A percentile compares a stretch with the other conserved stretches of the same genome.
phyloP scores from a whole-genome alignment of 345 rosid species.

The Eucalyptus camaldulensis region DNA sequence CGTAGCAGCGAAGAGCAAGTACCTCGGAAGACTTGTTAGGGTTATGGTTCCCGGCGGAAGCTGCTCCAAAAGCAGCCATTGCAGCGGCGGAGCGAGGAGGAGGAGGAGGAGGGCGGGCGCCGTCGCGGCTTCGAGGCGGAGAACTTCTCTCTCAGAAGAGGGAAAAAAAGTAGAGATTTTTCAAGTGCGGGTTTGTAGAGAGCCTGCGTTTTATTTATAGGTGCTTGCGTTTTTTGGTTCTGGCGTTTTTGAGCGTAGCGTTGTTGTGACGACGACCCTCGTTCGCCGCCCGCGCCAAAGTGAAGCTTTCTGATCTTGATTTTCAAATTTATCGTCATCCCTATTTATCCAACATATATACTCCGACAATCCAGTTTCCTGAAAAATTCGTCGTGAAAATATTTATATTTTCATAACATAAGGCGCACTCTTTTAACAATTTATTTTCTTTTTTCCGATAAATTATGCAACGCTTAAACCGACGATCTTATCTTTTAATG shows the following conservation, averaged over 20 bases:
- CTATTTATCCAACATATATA: background rate
- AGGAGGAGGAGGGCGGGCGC: background rate
- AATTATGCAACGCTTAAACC: fast-evolving
- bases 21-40: slow-evolving; percentile 89
- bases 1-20: background rate
- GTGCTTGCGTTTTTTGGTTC: background rate
- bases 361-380: background rate
- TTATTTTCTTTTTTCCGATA: fast-evolving
- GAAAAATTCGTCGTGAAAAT: background rate
- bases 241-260: background rate
- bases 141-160: background rate
- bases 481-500: fast-evolving
- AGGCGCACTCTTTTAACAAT: background rate
- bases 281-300: background rate
- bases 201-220: background rate
- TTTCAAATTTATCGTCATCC: background rate
- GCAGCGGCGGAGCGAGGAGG: background rate
- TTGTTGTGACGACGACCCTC: background rate
- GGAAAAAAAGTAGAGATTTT: background rate
- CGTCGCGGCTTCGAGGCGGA: background rate
- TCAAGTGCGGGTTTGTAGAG: background rate
- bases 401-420: background rate
- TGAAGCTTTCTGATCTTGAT: background rate
- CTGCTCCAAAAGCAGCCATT: background rate
- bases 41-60: slow-evolving; percentile 17